Evolutionary conservation across 345 rosid species (phyloP).

Genomic region (Camelina laxa): DNA sequence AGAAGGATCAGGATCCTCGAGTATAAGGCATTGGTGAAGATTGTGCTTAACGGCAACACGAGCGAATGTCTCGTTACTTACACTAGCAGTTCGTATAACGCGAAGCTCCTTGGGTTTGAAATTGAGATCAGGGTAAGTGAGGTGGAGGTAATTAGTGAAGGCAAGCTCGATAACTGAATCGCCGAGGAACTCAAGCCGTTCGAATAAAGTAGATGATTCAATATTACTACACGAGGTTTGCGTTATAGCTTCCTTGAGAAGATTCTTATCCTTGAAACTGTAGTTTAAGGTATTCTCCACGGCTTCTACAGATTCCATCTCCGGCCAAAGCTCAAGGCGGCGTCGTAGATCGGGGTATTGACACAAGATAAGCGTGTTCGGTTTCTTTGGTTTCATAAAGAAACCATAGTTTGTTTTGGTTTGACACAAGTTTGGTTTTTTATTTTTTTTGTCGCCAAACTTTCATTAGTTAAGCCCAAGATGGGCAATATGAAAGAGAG

Average conservation of each 20-base stretch:
- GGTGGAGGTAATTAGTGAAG: background rate
- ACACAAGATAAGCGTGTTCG: too few species aligned
- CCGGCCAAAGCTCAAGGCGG: background rate
- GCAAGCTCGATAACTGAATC: background rate
- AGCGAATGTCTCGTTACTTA: background rate
- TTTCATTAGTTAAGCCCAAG: too few species aligned
- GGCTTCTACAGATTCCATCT: background rate
- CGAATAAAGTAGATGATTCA: background rate
- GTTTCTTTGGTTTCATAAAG: too few species aligned
- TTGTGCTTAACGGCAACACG: background rate
- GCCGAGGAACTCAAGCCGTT: slow-evolving; percentile 1
- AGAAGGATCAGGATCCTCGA: background rate
- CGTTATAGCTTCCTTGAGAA: background rate
- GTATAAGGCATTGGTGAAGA: background rate
- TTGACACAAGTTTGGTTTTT: too few species aligned
- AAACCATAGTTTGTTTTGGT: too few species aligned
- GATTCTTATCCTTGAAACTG: background rate
- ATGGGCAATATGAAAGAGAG: too few species aligned
- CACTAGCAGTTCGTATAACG: background rate
- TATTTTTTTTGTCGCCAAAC: too few species aligned
- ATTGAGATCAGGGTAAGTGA: background rate
- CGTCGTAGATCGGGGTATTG: background rate
- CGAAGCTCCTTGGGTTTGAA: background rate
- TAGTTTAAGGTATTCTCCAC: background rate
- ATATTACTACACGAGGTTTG: background rate